phyloP scores from a whole-genome alignment of 768 basidiomycete species.

The Boletellus sp. region DNA sequence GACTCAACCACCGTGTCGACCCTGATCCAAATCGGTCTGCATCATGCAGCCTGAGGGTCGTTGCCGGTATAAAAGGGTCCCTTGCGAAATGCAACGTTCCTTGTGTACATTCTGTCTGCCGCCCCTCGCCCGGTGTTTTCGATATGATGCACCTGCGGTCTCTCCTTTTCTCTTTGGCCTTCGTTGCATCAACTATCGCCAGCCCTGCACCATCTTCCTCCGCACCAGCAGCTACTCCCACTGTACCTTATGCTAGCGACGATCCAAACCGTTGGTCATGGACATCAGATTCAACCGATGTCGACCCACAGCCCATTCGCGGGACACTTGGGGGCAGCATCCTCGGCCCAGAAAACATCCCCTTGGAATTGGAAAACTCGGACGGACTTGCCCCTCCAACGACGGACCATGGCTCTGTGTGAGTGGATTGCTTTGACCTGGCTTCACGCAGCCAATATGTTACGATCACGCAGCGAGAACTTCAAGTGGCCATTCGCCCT shows the following conservation, averaged over 20 bases:
- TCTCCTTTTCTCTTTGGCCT: conserved; percentile 23
- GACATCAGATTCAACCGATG: conserved; percentile 27
- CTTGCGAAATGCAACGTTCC: background rate
- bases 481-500: conserved; percentile 63
- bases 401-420: conserved; percentile 56
- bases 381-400: conserved; percentile 57
- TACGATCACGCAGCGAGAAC: conserved; percentile 32
- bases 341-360: conserved; percentile 55
- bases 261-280: conserved; percentile 46
- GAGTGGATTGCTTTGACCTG: conserved; percentile 7
- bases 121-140: conserved; percentile 11
- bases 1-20: background rate
- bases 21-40: conserved; percentile 2
- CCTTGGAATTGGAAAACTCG: conserved; percentile 53
- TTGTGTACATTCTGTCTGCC: conserved; percentile 23
- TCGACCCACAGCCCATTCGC: conserved; percentile 42
- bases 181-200: conserved; percentile 20
- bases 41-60: background rate
- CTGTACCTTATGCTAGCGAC: conserved; percentile 42
- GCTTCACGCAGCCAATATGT: background rate
- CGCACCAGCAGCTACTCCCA: conserved; percentile 35
- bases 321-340: conserved; percentile 42
- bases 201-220: conserved; percentile 18
- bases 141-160: conserved; percentile 29
- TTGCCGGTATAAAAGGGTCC: conserved; percentile 23